Base-by-base conservation (phyloP, 176 grass and related monocot species). In the Raddia distichophylla region DNA sequence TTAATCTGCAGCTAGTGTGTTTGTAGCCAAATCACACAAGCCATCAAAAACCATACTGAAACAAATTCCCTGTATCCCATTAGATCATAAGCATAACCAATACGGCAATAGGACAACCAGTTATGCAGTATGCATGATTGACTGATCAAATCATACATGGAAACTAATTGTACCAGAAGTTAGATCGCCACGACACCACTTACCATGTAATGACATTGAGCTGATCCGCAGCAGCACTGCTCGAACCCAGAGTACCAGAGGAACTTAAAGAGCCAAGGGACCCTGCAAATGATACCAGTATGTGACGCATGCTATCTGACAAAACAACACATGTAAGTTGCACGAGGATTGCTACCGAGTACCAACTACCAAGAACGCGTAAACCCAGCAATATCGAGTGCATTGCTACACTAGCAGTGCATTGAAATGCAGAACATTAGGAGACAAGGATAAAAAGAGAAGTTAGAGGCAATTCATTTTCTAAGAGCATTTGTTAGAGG, bases 211-310 rank as follows among this genome's bases (percentile, higher is more conserved):
- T 2, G 15, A 87, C 45, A 64, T 76, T 59, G 33, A 46, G 57
- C 19, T 80, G 10, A 57, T 83, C 74, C 1, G 16, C 43, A 52
- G 81, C 14, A 50, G 69, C 8, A 40, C 12, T 87, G 1, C 80
- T 67, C 7, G 64, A 37, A 67, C 80, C 60, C 20, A 89, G 33
- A 57, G 78, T 75, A 5, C 87, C 84, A 0, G 87, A 89, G 7
- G 79, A 82, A 82, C 87, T 89, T 54, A 89, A 55, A 55, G 87
- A 85, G 27, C 92, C 89, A 87, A 94, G 77, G 58, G 92, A 94
- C 48, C 92, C 89, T 94, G 59, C 81, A 91, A 80, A 80, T 69
- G 1, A 13, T 12, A 64, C 3, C 22, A 60, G 10, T 5, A 37
- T 3, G 6, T 43, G 2, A 77, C 66, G 3, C 34, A 60, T 27